Evolutionary conservation across 768 basidiomycete genomes (phyloP), one percentile per base, ranked within the genome.

Genomic region (Naganishia friedmannii): DNA sequence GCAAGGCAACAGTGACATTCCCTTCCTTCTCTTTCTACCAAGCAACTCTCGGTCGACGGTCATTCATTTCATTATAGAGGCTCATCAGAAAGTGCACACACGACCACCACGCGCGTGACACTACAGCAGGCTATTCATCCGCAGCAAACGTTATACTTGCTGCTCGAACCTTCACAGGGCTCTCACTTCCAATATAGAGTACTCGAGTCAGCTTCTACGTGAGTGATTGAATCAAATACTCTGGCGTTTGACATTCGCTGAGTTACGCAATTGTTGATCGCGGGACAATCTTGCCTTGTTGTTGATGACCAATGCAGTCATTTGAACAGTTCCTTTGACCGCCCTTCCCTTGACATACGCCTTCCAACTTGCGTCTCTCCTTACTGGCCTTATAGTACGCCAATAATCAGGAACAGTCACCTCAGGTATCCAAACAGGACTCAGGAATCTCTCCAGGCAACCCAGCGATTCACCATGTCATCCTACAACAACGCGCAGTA

Each of bases 401-500:
- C n/a, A 51, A 3, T 15, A 5, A 26, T 51, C 48, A n/a, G 19
- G 48, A 51, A 26, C n/a, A n/a, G n/a, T 4, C 48, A 51, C 4
- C 48, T n/a, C 48, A 7, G 29, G 5, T 4, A 55, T 10, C 29
- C n/a, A 17, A 39, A 9, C 57, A 29, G 37, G 17, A 39, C 10
- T 31, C 34, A 34, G 34, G n/a, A 23, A 39, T 31, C 6, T 17
- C 34, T 23, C 9, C 57, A 23, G 21, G 9, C 8, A 32, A 34
- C 57, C 15, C 15, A 58, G n/a, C 31, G 12, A 32, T 42, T 46
- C 60, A 63, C 21, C 60, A 63, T 63, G 60, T 63, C 60, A 6
- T n/a, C 28, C 32, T 15, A 45, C 37, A 34, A 63, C 39, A 15
- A 63, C 39, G 39, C 68, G 17, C 46, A 58, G 26, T 69, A 69